These are phyloP conservation scores for Polygonum aviculare DNA, from an alignment of 148 eudicot species.

Conservation along the genomic window DNA sequence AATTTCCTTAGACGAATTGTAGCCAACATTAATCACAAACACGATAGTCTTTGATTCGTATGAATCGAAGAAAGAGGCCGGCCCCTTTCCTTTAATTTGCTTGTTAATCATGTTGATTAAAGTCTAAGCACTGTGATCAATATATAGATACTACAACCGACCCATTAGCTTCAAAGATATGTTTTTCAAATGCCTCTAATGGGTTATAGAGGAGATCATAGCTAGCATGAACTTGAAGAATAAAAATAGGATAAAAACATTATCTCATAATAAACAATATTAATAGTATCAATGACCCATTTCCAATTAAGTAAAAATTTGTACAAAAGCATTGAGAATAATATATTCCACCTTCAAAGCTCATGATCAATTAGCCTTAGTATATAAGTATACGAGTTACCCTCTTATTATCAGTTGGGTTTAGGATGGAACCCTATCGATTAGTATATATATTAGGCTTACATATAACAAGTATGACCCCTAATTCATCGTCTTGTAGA, in stretches of 20 bases:
- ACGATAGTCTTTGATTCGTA: too few species aligned
- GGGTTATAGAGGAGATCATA: background rate
- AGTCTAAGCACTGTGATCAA: conserved; percentile 7
- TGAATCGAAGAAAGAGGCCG: background rate
- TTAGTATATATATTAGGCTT: too few species aligned
- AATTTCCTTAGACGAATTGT: too few species aligned
- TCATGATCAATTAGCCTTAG: too few species aligned
- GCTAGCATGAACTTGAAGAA: conserved; percentile 6
- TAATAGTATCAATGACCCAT: conserved; percentile 6
- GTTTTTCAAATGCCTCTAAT: background rate
- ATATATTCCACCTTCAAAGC: too few species aligned
- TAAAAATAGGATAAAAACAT: background rate
- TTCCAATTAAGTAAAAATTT: background rate
- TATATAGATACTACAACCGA: background rate
- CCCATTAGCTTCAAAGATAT: conserved; percentile 4
- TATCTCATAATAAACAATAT: background rate
- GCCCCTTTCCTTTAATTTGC: background rate
- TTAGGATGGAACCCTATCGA: too few species aligned
- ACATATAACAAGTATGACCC: too few species aligned
- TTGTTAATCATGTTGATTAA: background rate
- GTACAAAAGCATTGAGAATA: background rate
- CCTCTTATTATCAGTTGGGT: too few species aligned
- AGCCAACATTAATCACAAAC: too few species aligned
- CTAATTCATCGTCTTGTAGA: too few species aligned
- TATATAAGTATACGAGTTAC: too few species aligned